Base-by-base conservation (phyloP, 148 eudicot species). In the Diospyros lotus region DNA sequence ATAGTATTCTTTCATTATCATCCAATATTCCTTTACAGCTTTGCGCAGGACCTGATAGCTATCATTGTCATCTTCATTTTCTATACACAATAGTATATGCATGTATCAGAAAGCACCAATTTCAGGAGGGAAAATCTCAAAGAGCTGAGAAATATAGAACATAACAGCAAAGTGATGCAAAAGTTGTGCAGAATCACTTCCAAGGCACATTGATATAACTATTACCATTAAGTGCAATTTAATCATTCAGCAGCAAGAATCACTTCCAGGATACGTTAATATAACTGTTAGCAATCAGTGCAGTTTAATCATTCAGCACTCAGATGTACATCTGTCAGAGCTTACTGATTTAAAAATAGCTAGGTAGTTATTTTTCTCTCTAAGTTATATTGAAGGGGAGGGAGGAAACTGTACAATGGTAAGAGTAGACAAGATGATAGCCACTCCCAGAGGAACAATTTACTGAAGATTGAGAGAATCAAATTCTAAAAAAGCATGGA, bases 1-100 rank as follows among this genome's bases (percentile, higher is more conserved):
- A 68, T 83, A 89, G 81, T 93, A 93, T 73, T 84, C 89, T 82
- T 86, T 89, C 96, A 90, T 90, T 39, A 81, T 81, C 66, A n/a
- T 54, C 89, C 89, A 88, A 70, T 87, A 67, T 76, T 90, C 91
- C 74, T 48, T 86, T 41, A 78, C 91, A 75, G 90, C 87, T 77
- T 82, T 75, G 42, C 91, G 82, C 74, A 87, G 86, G 67, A 66
- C 82, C 52, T 74, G 72, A 77, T 82, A 93, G 75, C 76, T 79
- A 73, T 79, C 74, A 72, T 87, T 87, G 56, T 59, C 80, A 6
- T 85, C 85, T 73, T 80, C 90, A 64, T 83, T 77, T 75, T 67
- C 84, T 82, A 55, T 64, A 67, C 60, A 56, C 41, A 18, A 51
- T 46, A 45, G 41, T 71, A 64, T 17, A 9, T 44, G 61, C 38